Evolutionary conservation across 2,329 filamentous ascomycete species (phyloP).

Genomic region (Monosporascus sp.): DNA sequence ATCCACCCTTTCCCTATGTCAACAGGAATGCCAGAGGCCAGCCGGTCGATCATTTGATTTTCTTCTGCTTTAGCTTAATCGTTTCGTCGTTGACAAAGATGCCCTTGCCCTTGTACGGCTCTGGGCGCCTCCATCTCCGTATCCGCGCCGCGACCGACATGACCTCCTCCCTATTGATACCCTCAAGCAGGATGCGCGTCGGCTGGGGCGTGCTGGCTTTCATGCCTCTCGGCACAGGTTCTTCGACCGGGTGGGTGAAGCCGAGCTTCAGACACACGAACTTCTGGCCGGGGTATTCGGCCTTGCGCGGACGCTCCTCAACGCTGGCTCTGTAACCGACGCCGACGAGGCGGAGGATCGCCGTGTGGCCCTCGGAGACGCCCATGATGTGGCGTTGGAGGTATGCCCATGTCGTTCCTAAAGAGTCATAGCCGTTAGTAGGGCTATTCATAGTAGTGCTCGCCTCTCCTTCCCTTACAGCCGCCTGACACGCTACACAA

Average conservation of each 20-base stretch:
- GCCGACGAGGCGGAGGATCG: conserved; percentile 86
- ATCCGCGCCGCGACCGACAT: conserved; percentile 90
- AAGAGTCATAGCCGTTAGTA: neutral
- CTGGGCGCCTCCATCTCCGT: conserved; percentile 80
- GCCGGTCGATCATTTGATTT: conserved; percentile 65
- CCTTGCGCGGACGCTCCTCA: conserved; percentile 68
- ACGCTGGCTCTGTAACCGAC: conserved; percentile 92
- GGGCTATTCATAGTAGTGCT: too few species aligned
- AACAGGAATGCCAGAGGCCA: too few species aligned
- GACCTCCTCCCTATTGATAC: conserved; percentile 77
- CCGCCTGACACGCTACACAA: too few species aligned
- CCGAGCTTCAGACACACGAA: conserved; percentile 94
- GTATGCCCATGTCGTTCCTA: conserved; percentile 86
- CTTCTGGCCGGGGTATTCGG: conserved; percentile 74
- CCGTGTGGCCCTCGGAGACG: conserved; percentile 93
- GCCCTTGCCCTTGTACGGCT: conserved; percentile 99
- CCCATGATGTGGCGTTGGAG: conserved; percentile 87
- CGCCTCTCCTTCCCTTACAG: too few species aligned
- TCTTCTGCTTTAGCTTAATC: conserved; percentile 97
- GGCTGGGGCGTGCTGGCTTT: conserved; percentile 85
- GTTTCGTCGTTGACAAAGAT: conserved; percentile 98
- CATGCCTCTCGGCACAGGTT: conserved; percentile 76
- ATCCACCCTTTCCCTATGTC: too few species aligned
- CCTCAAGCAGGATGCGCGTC: conserved; percentile 86
- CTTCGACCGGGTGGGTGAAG: conserved; percentile 91